These are phyloP conservation scores for Cadophora malorum DNA, from an alignment of 2,329 filamentous ascomycete genomes.

Conservation along the genomic window DNA sequence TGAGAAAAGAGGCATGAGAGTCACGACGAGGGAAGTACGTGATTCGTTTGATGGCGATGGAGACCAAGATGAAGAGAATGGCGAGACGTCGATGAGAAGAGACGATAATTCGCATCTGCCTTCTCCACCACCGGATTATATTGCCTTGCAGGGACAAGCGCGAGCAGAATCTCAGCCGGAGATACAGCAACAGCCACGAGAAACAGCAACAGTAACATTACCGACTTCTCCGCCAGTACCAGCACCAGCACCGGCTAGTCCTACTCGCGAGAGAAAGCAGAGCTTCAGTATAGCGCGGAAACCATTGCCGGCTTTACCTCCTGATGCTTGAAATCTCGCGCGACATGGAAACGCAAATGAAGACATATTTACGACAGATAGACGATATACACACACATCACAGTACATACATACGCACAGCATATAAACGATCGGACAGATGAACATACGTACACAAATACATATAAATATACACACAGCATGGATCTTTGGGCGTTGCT, in stretches of 20 bases:
- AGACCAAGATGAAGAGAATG: neutral
- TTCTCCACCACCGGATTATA: slow-evolving; percentile 9
- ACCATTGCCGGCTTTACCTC: slow-evolving; percentile 52
- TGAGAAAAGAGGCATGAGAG: neutral
- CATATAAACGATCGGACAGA: neutral
- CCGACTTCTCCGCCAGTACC: neutral
- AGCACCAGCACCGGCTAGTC: neutral
- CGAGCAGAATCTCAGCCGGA: neutral
- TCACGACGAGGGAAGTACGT: neutral
- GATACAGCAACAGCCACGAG: neutral
- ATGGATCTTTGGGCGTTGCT: neutral
- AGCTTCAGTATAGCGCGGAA: slow-evolving; percentile 46
- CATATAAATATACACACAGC: neutral
- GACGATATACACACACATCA: neutral
- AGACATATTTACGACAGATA: neutral
- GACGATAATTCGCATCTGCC: slow-evolving; percentile 8
- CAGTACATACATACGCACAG: neutral
- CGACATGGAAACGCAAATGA: too few species aligned
- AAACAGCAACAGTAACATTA: neutral
- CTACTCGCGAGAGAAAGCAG: slow-evolving; percentile 13
- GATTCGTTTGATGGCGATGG: neutral
- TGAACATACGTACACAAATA: neutral
- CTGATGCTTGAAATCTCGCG: slow-evolving; percentile 1
- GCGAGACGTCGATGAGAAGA: neutral
- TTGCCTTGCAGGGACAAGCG: neutral